A percentile compares a stretch with the other conserved stretches of the same genome.
Conservation (phyloP, 106 monocot species). For the Dendrobium huoshanense region DNA sequence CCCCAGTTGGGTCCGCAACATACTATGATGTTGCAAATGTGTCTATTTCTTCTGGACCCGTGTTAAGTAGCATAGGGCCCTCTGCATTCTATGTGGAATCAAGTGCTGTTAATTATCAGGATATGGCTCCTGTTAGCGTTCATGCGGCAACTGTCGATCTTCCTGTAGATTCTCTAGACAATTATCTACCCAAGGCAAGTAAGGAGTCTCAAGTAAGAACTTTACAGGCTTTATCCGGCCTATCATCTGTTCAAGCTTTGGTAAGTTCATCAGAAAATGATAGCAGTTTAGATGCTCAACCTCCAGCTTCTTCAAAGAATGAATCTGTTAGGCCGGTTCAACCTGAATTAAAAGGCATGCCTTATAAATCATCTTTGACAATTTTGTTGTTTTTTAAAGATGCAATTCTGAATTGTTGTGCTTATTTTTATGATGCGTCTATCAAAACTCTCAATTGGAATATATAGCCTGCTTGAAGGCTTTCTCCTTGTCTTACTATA, state of each 20-base stretch:
- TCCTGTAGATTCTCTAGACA: slow-evolving; percentile 11
- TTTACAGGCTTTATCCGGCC: slow-evolving; percentile 4
- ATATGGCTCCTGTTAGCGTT: slow-evolving; percentile 2
- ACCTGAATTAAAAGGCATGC: slow-evolving; percentile 37
- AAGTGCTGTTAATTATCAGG: slow-evolving; percentile 25
- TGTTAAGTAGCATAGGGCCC: slow-evolving; percentile 17
- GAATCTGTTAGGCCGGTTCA: background rate
- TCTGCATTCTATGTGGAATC: slow-evolving; percentile 36
- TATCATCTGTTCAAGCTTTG: slow-evolving; percentile 11
- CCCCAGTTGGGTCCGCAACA: slow-evolving; percentile 18
- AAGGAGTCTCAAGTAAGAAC: slow-evolving; percentile 5
- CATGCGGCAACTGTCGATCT: slow-evolving; percentile 12
- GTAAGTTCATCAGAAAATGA: slow-evolving; percentile 19
- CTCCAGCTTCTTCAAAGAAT: slow-evolving; percentile 28
- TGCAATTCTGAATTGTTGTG: background rate
- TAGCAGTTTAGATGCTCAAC: slow-evolving; percentile 10
- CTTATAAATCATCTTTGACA: background rate
- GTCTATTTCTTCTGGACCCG: slow-evolving; percentile 21
- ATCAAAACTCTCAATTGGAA: background rate
- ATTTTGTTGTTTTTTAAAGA: background rate
- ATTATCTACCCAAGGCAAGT: slow-evolving; percentile 14
- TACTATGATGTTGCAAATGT: slow-evolving; percentile 40
- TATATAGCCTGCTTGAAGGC: background rate
- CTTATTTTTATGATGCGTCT: background rate
- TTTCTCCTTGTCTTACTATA: background rate